phyloP scores from a whole-genome alignment of 306 rosid genomes.

The Cucurbita pepo region DNA sequence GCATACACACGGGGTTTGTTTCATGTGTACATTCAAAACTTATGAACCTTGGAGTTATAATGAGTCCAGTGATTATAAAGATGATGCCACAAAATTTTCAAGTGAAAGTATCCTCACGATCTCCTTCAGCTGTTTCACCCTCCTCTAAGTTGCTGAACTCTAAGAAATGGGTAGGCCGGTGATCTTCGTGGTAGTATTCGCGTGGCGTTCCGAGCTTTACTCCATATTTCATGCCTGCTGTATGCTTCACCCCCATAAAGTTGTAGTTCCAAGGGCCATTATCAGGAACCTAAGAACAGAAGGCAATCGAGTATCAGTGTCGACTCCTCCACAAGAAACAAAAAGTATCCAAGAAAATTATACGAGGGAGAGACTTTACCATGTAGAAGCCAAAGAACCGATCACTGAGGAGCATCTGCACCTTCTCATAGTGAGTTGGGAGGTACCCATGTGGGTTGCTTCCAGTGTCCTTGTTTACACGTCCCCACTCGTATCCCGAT shows the following conservation, averaged over 20 bases:
- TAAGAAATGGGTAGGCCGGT: constrained; percentile 87
- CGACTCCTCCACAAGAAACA: background rate
- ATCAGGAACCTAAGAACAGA: constrained; percentile 56
- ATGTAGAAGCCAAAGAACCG: constrained; percentile 96
- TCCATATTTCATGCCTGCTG: constrained; percentile 82
- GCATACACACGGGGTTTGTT: background rate
- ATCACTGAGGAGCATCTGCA: constrained; percentile 99
- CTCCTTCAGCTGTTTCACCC: constrained; percentile 73
- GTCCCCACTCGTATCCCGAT: constrained; percentile 98
- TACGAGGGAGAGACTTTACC: constrained; percentile 26
- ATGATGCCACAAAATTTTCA: constrained; percentile 4
- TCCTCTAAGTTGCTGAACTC: constrained; percentile 96
- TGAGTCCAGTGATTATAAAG: background rate
- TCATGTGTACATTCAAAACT: background rate
- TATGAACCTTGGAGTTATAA: background rate
- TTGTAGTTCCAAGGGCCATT: constrained; percentile 98
- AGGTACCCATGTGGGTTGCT: constrained; percentile 98
- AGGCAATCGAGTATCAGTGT: background rate
- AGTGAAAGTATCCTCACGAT: constrained; percentile 70
- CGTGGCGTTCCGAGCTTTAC: constrained; percentile 82
- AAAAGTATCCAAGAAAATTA: background rate
- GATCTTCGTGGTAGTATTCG: constrained; percentile 88
- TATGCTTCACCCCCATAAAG: constrained; percentile 95
- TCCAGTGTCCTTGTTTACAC: constrained; percentile 81
- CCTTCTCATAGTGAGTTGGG: constrained; percentile 96